Evolutionary conservation across 164 flowering plant species (phyloP), one percentile per base, ranked within the genome.

Genomic region (Sextonia rubra): DNA sequence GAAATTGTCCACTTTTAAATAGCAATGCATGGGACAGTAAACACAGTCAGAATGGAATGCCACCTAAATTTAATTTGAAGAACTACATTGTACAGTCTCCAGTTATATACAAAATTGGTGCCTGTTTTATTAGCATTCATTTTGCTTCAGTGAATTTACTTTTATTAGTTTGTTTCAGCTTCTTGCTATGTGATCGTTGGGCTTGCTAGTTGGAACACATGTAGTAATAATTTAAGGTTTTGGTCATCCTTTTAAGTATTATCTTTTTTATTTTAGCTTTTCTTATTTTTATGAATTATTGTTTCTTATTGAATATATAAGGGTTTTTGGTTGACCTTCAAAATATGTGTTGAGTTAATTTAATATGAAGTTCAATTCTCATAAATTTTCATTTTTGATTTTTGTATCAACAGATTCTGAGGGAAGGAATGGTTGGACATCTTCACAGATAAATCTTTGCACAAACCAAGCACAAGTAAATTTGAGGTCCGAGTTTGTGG

Each of bases 1-100:
- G 83, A 61, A 83, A 77, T 74, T 88, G 90, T 92, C 78, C 84
- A 23, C 80, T 74, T 29, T 64, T 82, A 29, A 80, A 70, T 78
- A 85, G 76, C 80, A 87, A 83, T 77, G 71, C 62, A 37, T 85
- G 91, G 89, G 79, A 73, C 75, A 90, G 88, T 67, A 83, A 76
- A 75, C 86, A 84, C 77, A 79, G 89, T 56, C 89, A 79, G 55
- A 73, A 71, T 79, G 86, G 77, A 60, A 52, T 78, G 47, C 73
- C 87, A 47, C 55, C 77, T 63, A 76, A 71, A 83, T 81, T 88
- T 30, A 77, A 78, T 75, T 27, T 76, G 49, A 85, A 86, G 81
- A 82, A 74, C 69, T 79, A 80, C 76, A 76, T 23, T 71, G 49
- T 77, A 60, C 90, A 79, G 47, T 83, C 83, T 74, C 71, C 89